Percentiles rank a stretch among this genome's conserved stretches.
Conservation (phyloP, 371 early-diverging fungal genomes). For the Fennellomyces sp. region DNA sequence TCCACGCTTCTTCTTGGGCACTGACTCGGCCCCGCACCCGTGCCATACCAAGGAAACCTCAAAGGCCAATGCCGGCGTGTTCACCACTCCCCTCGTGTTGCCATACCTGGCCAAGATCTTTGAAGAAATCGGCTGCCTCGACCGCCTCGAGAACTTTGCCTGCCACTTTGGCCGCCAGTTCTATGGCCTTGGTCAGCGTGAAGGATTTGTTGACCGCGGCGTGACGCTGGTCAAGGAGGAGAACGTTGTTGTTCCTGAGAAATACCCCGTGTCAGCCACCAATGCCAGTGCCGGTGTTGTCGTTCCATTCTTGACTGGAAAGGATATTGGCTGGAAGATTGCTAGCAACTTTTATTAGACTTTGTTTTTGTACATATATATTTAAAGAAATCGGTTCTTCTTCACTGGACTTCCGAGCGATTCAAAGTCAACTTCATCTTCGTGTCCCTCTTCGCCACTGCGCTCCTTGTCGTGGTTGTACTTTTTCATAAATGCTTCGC, state of each 20-base stretch:
- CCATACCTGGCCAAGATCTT: constrained; percentile 89
- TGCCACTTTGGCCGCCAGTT: constrained; percentile 85
- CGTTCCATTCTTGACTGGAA: constrained; percentile 89
- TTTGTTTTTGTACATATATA: constrained; percentile 24
- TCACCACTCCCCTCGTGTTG: constrained; percentile 83
- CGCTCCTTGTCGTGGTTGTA: constrained; percentile 40
- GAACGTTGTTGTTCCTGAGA: constrained; percentile 57
- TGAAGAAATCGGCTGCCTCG: constrained; percentile 84
- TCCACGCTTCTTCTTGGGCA: constrained; percentile 95
- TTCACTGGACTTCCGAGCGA: constrained; percentile 43
- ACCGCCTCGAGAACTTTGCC: constrained; percentile 79
- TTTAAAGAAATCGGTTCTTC: constrained; percentile 42
- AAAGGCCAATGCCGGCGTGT: constrained; percentile 89
- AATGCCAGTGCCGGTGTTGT: constrained; percentile 66
- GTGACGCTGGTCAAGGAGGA: constrained; percentile 59
- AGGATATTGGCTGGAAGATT: constrained; percentile 74
- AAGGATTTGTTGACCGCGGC: constrained; percentile 50
- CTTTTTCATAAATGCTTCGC: constrained; percentile 42
- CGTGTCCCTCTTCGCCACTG: constrained; percentile 33
- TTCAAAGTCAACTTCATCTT: constrained; percentile 43
- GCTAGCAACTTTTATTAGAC: constrained; percentile 39
- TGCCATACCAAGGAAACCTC: constrained; percentile 85
- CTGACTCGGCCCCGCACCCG: constrained; percentile 97
- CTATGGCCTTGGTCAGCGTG: constrained; percentile 70
- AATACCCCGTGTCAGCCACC: constrained; percentile 51